These are phyloP conservation scores for Ceratobasidium papillatum DNA, from an alignment of 1,284 basidiomycete genomes.

Conservation along the genomic window DNA sequence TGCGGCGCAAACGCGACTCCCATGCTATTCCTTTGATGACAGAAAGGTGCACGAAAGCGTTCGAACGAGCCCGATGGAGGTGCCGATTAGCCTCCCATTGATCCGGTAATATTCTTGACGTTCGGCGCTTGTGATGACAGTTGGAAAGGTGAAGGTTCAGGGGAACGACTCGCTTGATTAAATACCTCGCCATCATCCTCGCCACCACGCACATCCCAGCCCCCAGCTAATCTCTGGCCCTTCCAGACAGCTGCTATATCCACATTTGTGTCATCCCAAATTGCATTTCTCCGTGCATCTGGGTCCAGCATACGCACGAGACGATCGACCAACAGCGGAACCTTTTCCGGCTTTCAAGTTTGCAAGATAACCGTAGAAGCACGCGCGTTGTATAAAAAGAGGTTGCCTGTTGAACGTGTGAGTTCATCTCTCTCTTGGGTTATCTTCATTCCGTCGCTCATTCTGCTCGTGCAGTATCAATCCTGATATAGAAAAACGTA, in stretches of 20 bases:
- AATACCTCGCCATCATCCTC: constrained; percentile 4
- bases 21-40: neutral
- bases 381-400: neutral
- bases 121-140: constrained; percentile 13
- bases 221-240: neutral
- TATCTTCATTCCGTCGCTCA: too few relatives aligned
- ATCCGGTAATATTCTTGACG: neutral
- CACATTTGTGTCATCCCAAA: too few relatives aligned
- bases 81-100: constrained; percentile 6
- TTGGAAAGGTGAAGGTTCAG: neutral
- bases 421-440: too few relatives aligned
- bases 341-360: constrained; percentile 1
- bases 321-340: neutral
- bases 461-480: too few relatives aligned
- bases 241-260: neutral
- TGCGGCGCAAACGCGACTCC: neutral
- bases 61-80: neutral
- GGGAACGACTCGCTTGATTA: neutral
- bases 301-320: neutral
- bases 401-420: neutral
- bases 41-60: too few relatives aligned
- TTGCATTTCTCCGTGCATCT: too few relatives aligned
- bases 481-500: too few relatives aligned
- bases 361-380: neutral
- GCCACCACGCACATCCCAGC: constrained; percentile 4